phyloP scores from a whole-genome alignment of 306 rosid species.

The Ammopiptanthus mongolicus region DNA sequence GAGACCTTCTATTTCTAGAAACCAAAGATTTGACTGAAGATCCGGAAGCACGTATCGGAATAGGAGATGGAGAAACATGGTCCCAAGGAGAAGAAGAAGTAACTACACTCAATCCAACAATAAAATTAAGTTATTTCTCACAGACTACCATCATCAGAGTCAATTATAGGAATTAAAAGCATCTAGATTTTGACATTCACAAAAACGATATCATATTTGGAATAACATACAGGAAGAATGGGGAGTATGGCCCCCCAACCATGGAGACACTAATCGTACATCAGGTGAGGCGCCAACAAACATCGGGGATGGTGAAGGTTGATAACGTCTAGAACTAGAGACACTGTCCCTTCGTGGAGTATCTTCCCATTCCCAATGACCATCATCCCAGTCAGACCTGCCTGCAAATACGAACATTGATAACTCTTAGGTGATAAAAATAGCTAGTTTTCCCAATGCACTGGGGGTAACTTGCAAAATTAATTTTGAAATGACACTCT shows the following conservation, averaged over 20 bases:
- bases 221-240: constrained; percentile 54
- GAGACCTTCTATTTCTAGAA: constrained; percentile 64
- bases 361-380: constrained; percentile 97
- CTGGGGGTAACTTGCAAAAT: background rate
- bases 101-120: constrained; percentile 42
- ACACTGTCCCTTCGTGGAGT: constrained; percentile 70
- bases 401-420: constrained; percentile 38
- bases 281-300: constrained; percentile 92
- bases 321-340: constrained; percentile 60
- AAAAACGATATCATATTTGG: background rate
- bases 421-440: constrained; percentile 8
- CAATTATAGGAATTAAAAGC: constrained; percentile 7
- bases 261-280: constrained; percentile 91
- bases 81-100: constrained; percentile 87
- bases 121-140: constrained; percentile 12
- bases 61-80: constrained; percentile 83
- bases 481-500: background rate
- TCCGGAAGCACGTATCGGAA: constrained; percentile 93
- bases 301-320: constrained; percentile 93
- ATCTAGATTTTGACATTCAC: background rate
- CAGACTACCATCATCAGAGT: constrained; percentile 11
- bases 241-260: constrained; percentile 85
- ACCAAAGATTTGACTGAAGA: constrained; percentile 61
- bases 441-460: constrained; percentile 11
- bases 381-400: constrained; percentile 94